phyloP scores from a whole-genome alignment of 768 basidiomycete species.

The Naganishia vishniacii region DNA sequence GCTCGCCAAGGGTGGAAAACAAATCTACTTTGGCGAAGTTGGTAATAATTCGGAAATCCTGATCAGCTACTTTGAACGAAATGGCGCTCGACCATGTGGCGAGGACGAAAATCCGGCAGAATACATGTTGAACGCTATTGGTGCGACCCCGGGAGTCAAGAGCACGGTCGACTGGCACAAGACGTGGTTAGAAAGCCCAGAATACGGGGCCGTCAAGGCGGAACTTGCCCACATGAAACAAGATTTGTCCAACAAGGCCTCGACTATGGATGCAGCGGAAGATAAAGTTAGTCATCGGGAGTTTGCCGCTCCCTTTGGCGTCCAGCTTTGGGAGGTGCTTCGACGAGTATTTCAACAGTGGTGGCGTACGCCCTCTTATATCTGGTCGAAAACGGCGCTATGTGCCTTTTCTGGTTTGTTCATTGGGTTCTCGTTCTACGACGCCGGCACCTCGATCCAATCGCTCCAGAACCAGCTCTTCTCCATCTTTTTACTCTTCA shows the following conservation, averaged over 20 bases:
- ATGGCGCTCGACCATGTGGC: conserved; percentile 67
- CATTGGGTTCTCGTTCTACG: conserved; percentile 50
- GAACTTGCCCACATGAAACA: conserved; percentile 55
- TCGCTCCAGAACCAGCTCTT: conserved; percentile 49
- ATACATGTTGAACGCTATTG: conserved; percentile 67
- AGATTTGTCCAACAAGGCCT: conserved; percentile 49
- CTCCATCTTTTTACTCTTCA: conserved; percentile 41
- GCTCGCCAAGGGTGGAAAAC: conserved; percentile 71
- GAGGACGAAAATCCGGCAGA: conserved; percentile 63
- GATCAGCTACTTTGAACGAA: conserved; percentile 66
- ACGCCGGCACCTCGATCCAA: conserved; percentile 42
- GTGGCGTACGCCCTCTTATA: conserved; percentile 50
- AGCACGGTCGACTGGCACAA: conserved; percentile 60
- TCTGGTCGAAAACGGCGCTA: conserved; percentile 49
- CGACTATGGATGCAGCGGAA: conserved; percentile 48
- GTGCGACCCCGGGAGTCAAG: conserved; percentile 62
- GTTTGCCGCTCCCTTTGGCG: conserved; percentile 37
- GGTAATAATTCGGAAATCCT: conserved; percentile 66
- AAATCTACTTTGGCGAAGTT: conserved; percentile 89
- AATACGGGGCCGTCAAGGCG: conserved; percentile 55
- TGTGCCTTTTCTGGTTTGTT: conserved; percentile 21
- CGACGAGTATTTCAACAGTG: conserved; percentile 49
- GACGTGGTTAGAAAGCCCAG: conserved; percentile 58
- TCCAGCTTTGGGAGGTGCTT: conserved; percentile 36
- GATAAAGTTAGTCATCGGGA: conserved; percentile 44